Percentiles rank a stretch among this genome's conserved stretches.
phyloP scores from a whole-genome alignment of 2,329 filamentous ascomycete species.

The Ophiosphaerella korrae region DNA sequence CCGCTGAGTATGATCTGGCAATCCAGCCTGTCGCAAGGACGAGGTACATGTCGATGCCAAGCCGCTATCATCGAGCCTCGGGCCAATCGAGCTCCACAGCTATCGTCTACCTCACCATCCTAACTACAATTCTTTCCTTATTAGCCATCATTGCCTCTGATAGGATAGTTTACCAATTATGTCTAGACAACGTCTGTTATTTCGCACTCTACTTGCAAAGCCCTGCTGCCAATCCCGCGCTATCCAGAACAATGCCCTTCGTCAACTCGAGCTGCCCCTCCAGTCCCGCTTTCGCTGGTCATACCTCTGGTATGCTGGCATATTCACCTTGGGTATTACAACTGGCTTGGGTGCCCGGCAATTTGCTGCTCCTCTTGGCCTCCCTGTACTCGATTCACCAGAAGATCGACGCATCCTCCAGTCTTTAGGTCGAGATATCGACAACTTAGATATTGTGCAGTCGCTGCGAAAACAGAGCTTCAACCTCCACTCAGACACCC shows the following conservation, averaged over 20 bases:
- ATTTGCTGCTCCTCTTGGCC: constrained; percentile 31
- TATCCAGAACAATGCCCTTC: constrained; percentile 4
- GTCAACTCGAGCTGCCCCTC: constrained; percentile 17
- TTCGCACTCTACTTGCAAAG: constrained; percentile 13
- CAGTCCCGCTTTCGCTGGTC: constrained; percentile 33
- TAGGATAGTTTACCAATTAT: constrained; percentile 12
- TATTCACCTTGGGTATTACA: constrained; percentile 30
- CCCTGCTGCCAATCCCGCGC: constrained; percentile 2
- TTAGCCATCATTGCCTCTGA: not conserved
- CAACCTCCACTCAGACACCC: constrained; percentile 30
- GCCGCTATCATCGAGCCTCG: constrained; percentile 34
- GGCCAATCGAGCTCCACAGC: constrained; percentile 10
- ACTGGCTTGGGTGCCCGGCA: constrained; percentile 31
- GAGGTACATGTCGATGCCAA: constrained; percentile 13
- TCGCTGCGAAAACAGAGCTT: constrained; percentile 35
- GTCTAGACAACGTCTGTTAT: constrained; percentile 23
- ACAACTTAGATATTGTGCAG: constrained; percentile 40
- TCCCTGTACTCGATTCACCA: constrained; percentile 31
- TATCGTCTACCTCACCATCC: constrained; percentile 2
- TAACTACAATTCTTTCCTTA: not conserved
- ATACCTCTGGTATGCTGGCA: constrained; percentile 40
- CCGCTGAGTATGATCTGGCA: no score
- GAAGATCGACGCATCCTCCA: constrained; percentile 37
- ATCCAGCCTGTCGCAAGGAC: not conserved
- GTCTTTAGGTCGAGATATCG: constrained; percentile 31